Evolutionary conservation across 1,284 basidiomycete genomes (phyloP), one percentile per base, ranked within the genome.

Genomic region (Tylopilus sp.): DNA sequence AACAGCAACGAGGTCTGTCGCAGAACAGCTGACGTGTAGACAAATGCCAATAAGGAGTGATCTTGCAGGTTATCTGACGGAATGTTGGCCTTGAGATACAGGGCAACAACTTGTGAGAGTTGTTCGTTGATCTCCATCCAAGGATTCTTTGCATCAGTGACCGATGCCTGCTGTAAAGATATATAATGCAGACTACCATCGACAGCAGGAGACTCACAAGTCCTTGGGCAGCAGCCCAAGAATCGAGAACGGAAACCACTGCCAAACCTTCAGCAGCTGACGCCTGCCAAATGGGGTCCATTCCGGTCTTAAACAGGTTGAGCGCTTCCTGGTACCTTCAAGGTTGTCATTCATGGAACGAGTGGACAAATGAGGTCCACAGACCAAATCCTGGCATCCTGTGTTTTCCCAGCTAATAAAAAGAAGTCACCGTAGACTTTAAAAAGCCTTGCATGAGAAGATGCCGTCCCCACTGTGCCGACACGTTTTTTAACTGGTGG

Each of bases 351-450:
- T 50, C 54, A 48, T 54, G 68, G 49, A 58, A 59, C 41, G 51
- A 28, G 43, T 41, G 42, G 39, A 44, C 30, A 53, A 52, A 47
- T 49, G 38, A 52, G 18, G 21, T 19, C 30, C 16, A 61, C 78
- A 53, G 67, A 92, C 89, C 88, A 92, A 53, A 86, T 76, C 43
- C 77, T 73, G 0, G 93, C 89, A 64, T 97, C 92, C 44, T 82
- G 79, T 37, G 81, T 80, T 57, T 89, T 76, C 15, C 94, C 94
- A 9, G 90, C 79, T 18, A 97, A 72, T 23, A 96, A 71, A 67
- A 89, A 93, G 57, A 96, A 78, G 66, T 96, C 92, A 0, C 84
- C 94, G n/a, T 92, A 75, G 15, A 94, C 76, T 70, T 95, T 97
- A 67, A 84, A 86, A 38, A 95, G 74, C 49, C 93, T 73, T 28